Conservation (phyloP, 208 protist genomes). For the Herpetomonas samuelpessoai region DNA sequence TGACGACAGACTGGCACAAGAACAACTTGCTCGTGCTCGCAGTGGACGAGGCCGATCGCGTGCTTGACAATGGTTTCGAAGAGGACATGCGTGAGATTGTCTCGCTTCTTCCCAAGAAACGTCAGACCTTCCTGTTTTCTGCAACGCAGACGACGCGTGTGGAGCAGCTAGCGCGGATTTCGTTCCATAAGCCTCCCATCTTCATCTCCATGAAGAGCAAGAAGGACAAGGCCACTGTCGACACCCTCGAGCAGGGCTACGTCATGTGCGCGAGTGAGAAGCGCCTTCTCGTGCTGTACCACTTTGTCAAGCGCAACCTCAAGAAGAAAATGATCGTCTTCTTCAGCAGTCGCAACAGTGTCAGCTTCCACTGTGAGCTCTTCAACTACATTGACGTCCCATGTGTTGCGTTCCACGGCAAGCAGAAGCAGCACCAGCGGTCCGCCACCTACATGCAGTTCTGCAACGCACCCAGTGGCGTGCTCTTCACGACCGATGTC, state of each 20-base stretch:
- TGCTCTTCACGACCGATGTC: conserved; percentile 99
- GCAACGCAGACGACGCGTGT: conserved; percentile 99
- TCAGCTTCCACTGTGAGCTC: conserved; percentile 99
- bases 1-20: conserved; percentile 96
- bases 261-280: conserved; percentile 95
- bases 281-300: conserved; percentile 98
- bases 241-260: conserved; percentile 98
- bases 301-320: conserved; percentile 98
- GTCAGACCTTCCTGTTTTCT: conserved; percentile 99
- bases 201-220: conserved; percentile 97
- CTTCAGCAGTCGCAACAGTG: conserved; percentile 97
- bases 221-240: conserved; percentile 90
- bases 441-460: conserved; percentile 99
- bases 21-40: conserved; percentile 97
- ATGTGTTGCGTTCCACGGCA: conserved; percentile 98
- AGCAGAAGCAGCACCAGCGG: conserved; percentile 99
- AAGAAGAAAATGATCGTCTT: conserved; percentile 99
- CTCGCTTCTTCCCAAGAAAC: conserved; percentile 94
- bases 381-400: conserved; percentile 99
- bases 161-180: conserved; percentile 95
- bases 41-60: conserved; percentile 99
- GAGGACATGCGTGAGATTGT: conserved; percentile 99
- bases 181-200: conserved; percentile 91
- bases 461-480: conserved; percentile 96
- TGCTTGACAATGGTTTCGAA: conserved; percentile 98